phyloP scores from a whole-genome alignment of 495 filamentous ascomycete species.

The Daldinia bambusicola region DNA sequence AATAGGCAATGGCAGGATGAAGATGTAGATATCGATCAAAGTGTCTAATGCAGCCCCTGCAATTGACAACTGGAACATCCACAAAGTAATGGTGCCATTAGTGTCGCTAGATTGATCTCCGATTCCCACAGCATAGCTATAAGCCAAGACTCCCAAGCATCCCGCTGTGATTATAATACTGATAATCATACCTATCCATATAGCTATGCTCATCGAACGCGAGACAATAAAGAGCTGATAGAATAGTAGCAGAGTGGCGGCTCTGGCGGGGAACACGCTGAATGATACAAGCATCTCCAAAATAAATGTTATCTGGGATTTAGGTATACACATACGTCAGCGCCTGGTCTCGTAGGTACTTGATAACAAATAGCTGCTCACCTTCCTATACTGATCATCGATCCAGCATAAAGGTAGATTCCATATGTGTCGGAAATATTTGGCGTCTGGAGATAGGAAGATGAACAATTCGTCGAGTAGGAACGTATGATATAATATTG shows the following conservation, averaged over 20 bases:
- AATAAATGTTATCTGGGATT: neutral
- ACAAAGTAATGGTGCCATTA: neutral
- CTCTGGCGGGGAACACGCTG: neutral
- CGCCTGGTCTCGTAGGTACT: neutral
- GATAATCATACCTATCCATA: slow-evolving; percentile 4
- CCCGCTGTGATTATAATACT: neutral
- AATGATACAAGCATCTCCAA: neutral
- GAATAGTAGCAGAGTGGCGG: neutral
- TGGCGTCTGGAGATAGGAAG: neutral
- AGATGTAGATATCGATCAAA: slow-evolving; percentile 5
- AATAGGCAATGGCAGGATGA: slow-evolving; percentile 2
- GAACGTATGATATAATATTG: neutral
- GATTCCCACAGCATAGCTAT: neutral
- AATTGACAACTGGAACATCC: neutral
- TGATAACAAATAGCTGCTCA: neutral
- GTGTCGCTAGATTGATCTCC: neutral
- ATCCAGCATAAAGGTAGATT: slow-evolving; percentile 3
- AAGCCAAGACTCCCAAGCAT: neutral
- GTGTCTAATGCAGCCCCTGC: neutral
- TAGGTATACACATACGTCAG: neutral
- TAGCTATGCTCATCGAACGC: slow-evolving; percentile 5
- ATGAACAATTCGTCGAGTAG: neutral
- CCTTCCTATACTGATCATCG: neutral
- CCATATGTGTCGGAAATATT: neutral
- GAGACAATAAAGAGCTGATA: slow-evolving; percentile 4